These are phyloP conservation scores for Backusella tarrabulga DNA, from an alignment of 192 early-diverging fungal genomes.

Conservation along the genomic window DNA sequence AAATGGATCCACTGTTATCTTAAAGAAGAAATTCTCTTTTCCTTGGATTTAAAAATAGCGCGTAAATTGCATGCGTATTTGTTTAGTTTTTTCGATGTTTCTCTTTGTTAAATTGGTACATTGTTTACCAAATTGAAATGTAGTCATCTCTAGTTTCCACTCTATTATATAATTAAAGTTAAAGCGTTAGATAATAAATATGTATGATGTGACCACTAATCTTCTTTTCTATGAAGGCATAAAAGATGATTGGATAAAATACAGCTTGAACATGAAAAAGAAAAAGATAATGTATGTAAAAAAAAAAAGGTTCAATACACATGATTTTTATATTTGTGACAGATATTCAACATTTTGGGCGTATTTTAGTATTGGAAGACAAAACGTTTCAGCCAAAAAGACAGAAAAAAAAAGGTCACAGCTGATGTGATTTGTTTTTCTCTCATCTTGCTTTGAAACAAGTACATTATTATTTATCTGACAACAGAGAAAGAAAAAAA, in stretches of 20 bases:
- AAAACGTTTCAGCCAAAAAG: background rate
- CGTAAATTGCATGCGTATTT: too few species aligned
- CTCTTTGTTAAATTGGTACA: too few species aligned
- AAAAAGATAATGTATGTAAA: background rate
- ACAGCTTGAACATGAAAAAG: too few species aligned
- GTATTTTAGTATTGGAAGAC: background rate
- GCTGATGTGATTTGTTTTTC: background rate
- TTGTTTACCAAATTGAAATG: too few species aligned
- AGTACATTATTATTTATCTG: background rate
- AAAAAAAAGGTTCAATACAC: background rate
- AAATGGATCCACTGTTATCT: background rate
- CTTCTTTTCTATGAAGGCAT: too few species aligned
- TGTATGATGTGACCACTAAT: too few species aligned
- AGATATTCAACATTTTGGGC: background rate
- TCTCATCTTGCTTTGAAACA: background rate
- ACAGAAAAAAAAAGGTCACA: background rate
- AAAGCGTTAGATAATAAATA: too few species aligned
- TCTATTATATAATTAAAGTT: too few species aligned
- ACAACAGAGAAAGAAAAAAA: background rate
- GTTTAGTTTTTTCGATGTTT: too few species aligned
- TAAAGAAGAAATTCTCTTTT: background rate
- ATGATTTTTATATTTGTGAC: background rate
- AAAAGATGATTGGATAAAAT: too few species aligned
- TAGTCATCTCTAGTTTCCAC: too few species aligned
- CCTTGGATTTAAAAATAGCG: too few species aligned